Conservation (phyloP, 495 filamentous ascomycete genomes). For the Penicillium turbatum region DNA sequence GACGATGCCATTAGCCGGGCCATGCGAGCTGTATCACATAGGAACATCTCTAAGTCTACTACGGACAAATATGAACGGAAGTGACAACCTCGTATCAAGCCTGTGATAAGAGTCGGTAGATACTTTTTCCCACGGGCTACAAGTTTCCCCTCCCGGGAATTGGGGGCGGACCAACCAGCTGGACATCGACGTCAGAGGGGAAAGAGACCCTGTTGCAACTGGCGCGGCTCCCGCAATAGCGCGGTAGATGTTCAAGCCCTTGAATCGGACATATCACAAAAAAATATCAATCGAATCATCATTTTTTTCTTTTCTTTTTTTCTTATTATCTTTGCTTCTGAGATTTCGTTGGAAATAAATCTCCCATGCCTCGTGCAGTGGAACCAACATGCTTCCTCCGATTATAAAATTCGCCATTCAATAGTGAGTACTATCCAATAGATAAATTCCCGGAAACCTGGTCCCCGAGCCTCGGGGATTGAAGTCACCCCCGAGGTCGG, state of each 20-base stretch:
- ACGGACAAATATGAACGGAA: neutral
- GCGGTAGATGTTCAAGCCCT: constrained; percentile 21
- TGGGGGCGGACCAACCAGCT: constrained; percentile 7
- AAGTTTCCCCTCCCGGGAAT: constrained; percentile 7
- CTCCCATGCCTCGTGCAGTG: neutral
- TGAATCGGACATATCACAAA: constrained; percentile 28
- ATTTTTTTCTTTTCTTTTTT: neutral
- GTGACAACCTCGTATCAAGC: constrained; percentile 10
- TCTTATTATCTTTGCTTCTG: neutral
- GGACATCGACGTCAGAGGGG: constrained; percentile 32
- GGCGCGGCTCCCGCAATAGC: constrained; percentile 31
- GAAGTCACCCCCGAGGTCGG: neutral
- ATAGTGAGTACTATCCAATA: neutral
- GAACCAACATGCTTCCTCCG: neutral
- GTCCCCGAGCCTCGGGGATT: constrained; percentile 3
- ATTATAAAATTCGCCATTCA: neutral
- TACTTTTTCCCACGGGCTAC: constrained; percentile 1
- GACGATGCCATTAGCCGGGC: constrained; percentile 7
- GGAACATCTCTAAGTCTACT: neutral
- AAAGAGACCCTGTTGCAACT: constrained; percentile 7
- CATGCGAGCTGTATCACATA: constrained; percentile 24
- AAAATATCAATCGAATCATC: neutral
- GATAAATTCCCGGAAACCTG: constrained; percentile 1
- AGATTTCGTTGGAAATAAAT: neutral
- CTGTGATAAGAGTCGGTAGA: constrained; percentile 5